A percentile compares a stretch with the other conserved stretches of the same genome.
Conservation (phyloP, 768 basidiomycete genomes). For the Coprinellus micaceus region DNA sequence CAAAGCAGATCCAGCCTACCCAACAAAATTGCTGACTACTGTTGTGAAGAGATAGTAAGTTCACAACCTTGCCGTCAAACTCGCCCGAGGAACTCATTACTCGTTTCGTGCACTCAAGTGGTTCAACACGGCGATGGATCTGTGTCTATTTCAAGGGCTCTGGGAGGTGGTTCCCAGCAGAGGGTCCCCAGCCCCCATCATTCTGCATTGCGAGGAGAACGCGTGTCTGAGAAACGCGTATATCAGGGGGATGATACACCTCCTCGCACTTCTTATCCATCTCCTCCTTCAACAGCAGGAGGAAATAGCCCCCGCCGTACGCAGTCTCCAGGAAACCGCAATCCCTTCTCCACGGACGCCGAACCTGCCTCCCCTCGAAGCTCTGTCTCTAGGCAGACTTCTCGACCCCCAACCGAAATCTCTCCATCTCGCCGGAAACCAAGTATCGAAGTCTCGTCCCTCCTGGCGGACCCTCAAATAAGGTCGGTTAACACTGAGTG, state of each 20-base stretch:
- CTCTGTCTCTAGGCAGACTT: conserved; percentile 11
- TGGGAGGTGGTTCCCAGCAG: background rate
- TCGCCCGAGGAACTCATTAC: background rate
- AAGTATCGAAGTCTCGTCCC: conserved; percentile 56
- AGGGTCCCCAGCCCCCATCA: background rate
- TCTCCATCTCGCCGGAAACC: conserved; percentile 39
- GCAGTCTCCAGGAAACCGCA: background rate
- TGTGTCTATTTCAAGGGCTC: conserved; percentile 1
- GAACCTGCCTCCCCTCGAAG: conserved; percentile 5
- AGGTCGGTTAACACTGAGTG: conserved; percentile 40
- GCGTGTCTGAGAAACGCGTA: conserved; percentile 5
- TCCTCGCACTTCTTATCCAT: conserved; percentile 1
- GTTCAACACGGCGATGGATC: background rate
- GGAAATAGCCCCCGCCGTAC: conserved; percentile 12
- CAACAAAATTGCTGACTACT: no score
- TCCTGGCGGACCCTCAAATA: conserved; percentile 50
- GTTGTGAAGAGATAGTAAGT: background rate
- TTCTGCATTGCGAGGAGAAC: background rate
- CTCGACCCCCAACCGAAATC: conserved; percentile 18
- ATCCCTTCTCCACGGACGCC: conserved; percentile 8
- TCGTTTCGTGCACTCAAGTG: background rate
- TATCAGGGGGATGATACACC: conserved; percentile 5
- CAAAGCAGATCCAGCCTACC: no score
- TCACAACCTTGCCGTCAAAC: background rate
- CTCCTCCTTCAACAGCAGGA: conserved; percentile 10